Base-by-base conservation (phyloP, 2,329 filamentous ascomycete species). In the Fusarium sp. region DNA sequence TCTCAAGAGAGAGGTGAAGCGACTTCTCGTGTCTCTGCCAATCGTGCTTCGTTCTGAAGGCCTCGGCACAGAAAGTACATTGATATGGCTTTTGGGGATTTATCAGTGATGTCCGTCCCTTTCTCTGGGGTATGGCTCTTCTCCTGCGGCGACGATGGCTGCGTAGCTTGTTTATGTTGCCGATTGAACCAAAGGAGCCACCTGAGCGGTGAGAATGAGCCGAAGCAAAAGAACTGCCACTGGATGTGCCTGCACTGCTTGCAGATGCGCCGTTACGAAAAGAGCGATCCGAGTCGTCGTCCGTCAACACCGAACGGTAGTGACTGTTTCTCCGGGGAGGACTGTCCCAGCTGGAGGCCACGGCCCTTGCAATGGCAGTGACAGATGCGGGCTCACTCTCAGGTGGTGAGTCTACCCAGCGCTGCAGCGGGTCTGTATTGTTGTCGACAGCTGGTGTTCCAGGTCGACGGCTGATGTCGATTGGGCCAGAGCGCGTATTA, bases 401-500 rank as follows among this genome's bases (percentile, higher is more conserved):
- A 10, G 50, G 50, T 4, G 50, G 50, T 0, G 50, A 56, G 31
- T 56, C 50, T 20, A 56, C 50, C 50, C 50, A 56, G 11, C 50
- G 50, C n/a, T 33, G 27, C 6, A 56, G 18, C 18, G 29, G 50
- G 18, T 56, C 13, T 6, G 31, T 56, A 8, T n/a, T 56, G 4
- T 0, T 33, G 14, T 43, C 41, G 5, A 33, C 18, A 20, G n/a
- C 29, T 10, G 50, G 50, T 0, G 50, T 56, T 5, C 31, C 50
- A 22, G 29, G 50, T 4, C 50, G 27, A 33, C 29, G 24, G 13
- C 4, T 31, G 31, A 56, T 33, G 68, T 91, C 86, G 62, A 93
- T 89, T 1, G 88, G 72, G 7, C 56, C 57, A 3, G 56, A 52
- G 45, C 83, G 80, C 18, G 90, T 89, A 45, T 93, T 92, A 31